phyloP scores from a whole-genome alignment of 257 asterid species.

The Prunella vulgaris region DNA sequence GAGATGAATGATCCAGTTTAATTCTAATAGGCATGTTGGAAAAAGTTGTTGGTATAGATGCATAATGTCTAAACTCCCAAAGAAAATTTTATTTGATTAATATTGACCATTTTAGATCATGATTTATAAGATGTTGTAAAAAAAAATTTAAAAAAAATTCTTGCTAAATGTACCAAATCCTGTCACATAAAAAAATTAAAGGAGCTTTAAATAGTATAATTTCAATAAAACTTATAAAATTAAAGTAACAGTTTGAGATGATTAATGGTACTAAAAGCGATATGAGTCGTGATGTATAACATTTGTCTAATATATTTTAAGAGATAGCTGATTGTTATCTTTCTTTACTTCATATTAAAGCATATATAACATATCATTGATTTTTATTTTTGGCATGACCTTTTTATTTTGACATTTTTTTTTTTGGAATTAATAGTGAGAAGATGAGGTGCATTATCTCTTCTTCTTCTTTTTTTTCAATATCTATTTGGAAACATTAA shows the following conservation, averaged over 20 bases:
- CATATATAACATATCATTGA: too few species aligned
- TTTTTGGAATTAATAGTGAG: too few species aligned
- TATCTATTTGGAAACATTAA: too few species aligned
- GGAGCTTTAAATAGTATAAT: background rate
- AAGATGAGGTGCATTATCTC: too few species aligned
- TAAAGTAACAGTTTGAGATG: background rate
- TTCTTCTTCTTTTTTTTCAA: too few species aligned
- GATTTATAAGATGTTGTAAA: background rate
- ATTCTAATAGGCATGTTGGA: background rate
- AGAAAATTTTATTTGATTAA: slow-evolving; percentile 21
- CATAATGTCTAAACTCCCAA: background rate
- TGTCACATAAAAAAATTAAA: background rate
- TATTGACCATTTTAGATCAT: slow-evolving; percentile 19
- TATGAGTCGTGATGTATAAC: background rate
- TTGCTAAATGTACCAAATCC: slow-evolving; percentile 17
- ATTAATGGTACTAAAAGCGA: background rate
- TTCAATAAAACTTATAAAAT: background rate
- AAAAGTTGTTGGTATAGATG: slow-evolving; percentile 3
- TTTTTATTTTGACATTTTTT: too few species aligned
- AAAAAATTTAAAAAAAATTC: slow-evolving; percentile 6
- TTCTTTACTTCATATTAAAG: too few species aligned
- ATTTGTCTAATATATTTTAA: too few species aligned
- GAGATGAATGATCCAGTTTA: slow-evolving; percentile 18
- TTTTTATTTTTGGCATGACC: too few species aligned
- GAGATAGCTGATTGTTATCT: background rate